Percentiles rank a stretch among this genome's conserved stretches.
Evolutionary conservation across 805 yeast genomes (phyloP).

Genomic region (Jamesozyma spencerorum): DNA sequence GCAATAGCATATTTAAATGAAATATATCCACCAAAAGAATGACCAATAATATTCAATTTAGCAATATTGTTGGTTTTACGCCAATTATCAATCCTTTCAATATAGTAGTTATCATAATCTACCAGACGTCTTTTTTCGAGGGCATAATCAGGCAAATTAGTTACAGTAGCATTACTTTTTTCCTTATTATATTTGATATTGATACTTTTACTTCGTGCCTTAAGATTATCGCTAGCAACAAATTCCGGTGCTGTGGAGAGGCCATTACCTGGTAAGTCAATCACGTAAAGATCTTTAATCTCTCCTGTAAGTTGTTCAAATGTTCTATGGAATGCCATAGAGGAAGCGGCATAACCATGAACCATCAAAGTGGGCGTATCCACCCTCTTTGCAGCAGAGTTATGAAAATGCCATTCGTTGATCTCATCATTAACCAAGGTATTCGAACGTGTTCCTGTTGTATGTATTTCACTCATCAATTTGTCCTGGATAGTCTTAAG

Average conservation of each 20-base stretch:
- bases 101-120: slow-evolving; percentile 46
- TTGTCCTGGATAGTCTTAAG: slow-evolving; percentile 18
- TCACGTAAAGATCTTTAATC: slow-evolving; percentile 53
- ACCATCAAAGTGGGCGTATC: slow-evolving; percentile 43
- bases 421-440: slow-evolving; percentile 17
- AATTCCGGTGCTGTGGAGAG: slow-evolving; percentile 43
- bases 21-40: slow-evolving; percentile 73
- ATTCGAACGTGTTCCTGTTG: slow-evolving; percentile 12
- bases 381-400: slow-evolving; percentile 13
- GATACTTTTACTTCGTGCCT: neutral
- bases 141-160: neutral
- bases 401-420: slow-evolving; percentile 29
- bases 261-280: slow-evolving; percentile 69
- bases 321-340: slow-evolving; percentile 72
- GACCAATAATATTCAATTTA: slow-evolving; percentile 58
- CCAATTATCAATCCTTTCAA: slow-evolving; percentile 59
- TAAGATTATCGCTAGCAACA: too few species aligned
- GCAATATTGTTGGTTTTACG: slow-evolving; percentile 39
- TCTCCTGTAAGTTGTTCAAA: slow-evolving; percentile 40
- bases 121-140: slow-evolving; percentile 11
- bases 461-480: slow-evolving; percentile 14
- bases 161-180: neutral
- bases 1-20: slow-evolving; percentile 53
- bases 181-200: neutral
- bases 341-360: slow-evolving; percentile 92